Evolutionary conservation across 257 asterid species (phyloP).

Genomic region (Plantago elongata): DNA sequence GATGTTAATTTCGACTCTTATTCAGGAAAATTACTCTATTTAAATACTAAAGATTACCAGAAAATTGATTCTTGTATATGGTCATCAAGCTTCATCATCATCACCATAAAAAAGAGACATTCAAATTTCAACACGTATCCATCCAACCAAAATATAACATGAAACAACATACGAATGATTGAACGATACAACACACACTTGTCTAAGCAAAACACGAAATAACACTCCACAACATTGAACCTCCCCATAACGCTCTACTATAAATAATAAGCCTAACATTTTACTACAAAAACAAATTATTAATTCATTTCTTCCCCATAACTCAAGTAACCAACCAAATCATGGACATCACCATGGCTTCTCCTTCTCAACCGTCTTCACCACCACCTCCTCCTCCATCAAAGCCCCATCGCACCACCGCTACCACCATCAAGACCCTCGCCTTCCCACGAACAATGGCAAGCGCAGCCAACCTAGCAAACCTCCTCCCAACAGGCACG

Average conservation of each 20-base stretch:
- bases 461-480: conserved; percentile 51
- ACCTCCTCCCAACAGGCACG: conserved; percentile 71
- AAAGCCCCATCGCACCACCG: background rate
- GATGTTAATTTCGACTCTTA: too few relatives aligned
- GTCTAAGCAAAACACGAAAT: background rate
- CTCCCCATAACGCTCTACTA: conserved; percentile 3
- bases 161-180: too few relatives aligned
- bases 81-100: too few relatives aligned
- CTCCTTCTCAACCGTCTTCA: conserved; percentile 4
- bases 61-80: background rate
- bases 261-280: background rate
- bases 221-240: too few relatives aligned
- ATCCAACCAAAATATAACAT: background rate
- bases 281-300: background rate
- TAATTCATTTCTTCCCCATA: too few relatives aligned
- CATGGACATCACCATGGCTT: conserved; percentile 8
- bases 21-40: too few relatives aligned
- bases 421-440: background rate
- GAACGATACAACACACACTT: background rate
- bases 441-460: conserved; percentile 45
- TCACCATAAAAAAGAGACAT: too few relatives aligned
- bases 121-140: too few relatives aligned
- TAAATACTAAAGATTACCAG: too few relatives aligned
- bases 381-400: conserved; percentile 1
- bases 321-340: background rate